Evolutionary conservation across 106 monocot genomes (phyloP).

Genomic region (Iris macrosiphon): DNA sequence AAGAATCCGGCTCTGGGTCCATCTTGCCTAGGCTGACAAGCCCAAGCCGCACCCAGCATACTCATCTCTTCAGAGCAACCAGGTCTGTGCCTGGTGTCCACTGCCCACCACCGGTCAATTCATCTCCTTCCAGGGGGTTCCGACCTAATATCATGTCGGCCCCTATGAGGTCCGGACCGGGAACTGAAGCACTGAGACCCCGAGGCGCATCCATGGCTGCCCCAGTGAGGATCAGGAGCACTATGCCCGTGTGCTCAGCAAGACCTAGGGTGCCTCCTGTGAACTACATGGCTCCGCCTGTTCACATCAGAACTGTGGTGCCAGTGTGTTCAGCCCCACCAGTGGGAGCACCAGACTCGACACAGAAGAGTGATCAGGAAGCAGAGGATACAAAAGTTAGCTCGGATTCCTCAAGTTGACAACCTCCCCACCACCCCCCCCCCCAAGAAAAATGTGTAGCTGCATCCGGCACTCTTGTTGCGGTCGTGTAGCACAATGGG

Average conservation of each 20-base stretch:
- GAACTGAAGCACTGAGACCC: slow-evolving; percentile 1
- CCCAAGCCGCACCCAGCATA: not conserved
- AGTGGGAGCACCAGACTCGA: not conserved
- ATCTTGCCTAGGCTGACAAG: slow-evolving; percentile 1
- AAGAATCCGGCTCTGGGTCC: slow-evolving; percentile 1
- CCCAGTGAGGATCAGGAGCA: slow-evolving; percentile 37
- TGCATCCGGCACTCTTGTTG: no score
- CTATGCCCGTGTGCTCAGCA: not conserved
- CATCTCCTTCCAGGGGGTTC: not conserved
- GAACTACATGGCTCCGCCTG: slow-evolving; percentile 13
- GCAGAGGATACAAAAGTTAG: slow-evolving; percentile 1
- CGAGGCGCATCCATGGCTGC: slow-evolving; percentile 19
- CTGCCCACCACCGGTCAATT: not conserved
- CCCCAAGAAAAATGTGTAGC: no score
- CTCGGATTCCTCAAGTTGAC: no score
- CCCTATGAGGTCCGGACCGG: not conserved
- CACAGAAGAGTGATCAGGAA: not conserved
- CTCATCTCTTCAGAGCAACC: not conserved
- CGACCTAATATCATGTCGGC: not conserved
- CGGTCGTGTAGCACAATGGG: no score
- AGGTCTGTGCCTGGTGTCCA: not conserved
- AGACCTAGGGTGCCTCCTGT: slow-evolving; percentile 26
- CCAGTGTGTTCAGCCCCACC: slow-evolving; percentile 8
- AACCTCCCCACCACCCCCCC: no score
- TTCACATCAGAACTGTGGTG: slow-evolving; percentile 16